These are phyloP conservation scores for Fraxinus angustifolia DNA, from an alignment of 305 asterid species.

Conservation along the genomic window DNA sequence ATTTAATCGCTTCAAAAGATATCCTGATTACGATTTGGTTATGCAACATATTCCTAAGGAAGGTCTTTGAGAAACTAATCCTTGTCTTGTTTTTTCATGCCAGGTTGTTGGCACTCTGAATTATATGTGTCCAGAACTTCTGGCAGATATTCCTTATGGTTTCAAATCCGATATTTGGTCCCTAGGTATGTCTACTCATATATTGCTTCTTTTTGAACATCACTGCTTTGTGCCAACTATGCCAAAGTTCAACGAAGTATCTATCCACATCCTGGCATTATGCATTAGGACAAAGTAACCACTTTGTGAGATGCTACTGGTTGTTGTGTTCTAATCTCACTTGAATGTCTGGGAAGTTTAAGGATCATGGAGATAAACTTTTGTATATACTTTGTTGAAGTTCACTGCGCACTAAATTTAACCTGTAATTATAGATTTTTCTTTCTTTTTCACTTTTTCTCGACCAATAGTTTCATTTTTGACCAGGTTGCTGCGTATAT, in stretches of 20 bases:
- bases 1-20: too few relatives aligned
- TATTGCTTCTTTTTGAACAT: not conserved
- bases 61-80: constrained; percentile 11
- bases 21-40: not conserved
- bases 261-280: not conserved
- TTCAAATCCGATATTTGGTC: constrained; percentile 99
- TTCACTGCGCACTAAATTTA: not conserved
- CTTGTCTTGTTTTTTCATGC: constrained; percentile 16
- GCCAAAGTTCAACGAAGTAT: not conserved
- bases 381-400: not conserved
- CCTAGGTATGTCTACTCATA: constrained; percentile 53
- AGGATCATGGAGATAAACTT: not conserved
- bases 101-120: constrained; percentile 99
- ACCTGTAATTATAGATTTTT: not conserved
- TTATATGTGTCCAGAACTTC: constrained; percentile 99
- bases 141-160: constrained; percentile 96
- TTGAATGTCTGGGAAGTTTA: not conserved
- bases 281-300: not conserved
- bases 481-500: constrained; percentile 90
- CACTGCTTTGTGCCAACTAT: not conserved
- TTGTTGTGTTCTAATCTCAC: not conserved
- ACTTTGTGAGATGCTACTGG: not conserved
- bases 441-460: not conserved
- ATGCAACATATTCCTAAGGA: constrained; percentile 13
- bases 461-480: constrained; percentile 16